Evolutionary conservation across 1,284 basidiomycete species (phyloP), one percentile per base, ranked within the genome.

Genomic region (Marasmius tenuissimus): DNA sequence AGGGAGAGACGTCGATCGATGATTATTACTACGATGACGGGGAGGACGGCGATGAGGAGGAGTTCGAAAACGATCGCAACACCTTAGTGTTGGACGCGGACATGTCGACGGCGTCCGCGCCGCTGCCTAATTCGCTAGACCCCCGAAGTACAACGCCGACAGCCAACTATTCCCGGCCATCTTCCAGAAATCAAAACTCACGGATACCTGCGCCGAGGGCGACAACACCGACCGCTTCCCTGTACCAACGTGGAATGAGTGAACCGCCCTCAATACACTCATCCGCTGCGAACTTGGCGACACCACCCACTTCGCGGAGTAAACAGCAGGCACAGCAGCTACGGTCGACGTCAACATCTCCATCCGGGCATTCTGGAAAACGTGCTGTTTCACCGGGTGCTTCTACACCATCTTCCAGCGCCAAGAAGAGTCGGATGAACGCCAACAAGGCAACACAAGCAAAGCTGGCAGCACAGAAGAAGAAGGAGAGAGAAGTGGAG

Each of bases 1-100:
- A 90, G 48, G 76, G 75, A 4, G 83, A 83, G 47, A 75, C 61
- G 60, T 66, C 74, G 49, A 74, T 75, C 69, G 73, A 69, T 14
- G 56, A 52, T 18, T 33, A 53, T 40, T 27, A 38, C 3, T 57
- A 53, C 38, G 72, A 73, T 57, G 66, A 71, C 27, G 66, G 72
- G 60, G 73, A 73, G 61, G 20, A 40, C 35, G 56, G 66, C 47
- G 62, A 69, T 34, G 54, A 58, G 49, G 61, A 66, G 4, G 70
- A 27, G 27, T 27, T 71, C 33, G 66, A 68, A 49, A 66, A 67
- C 55, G 56, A 33, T 45, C 61, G 61, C 51, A 61, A 34, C 63
- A 63, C 52, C 50, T 4, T 47, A 14, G 45, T 18, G 7, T 59
- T 40, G 61, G 64, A 57, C 34, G 62, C 52, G 61, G 73, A 76